A percentile compares a stretch with the other conserved stretches of the same genome.
These are phyloP conservation scores for Cryptosporidium xiaoi DNA, from an alignment of 169 alveolate genomes.

Conservation along the genomic window DNA sequence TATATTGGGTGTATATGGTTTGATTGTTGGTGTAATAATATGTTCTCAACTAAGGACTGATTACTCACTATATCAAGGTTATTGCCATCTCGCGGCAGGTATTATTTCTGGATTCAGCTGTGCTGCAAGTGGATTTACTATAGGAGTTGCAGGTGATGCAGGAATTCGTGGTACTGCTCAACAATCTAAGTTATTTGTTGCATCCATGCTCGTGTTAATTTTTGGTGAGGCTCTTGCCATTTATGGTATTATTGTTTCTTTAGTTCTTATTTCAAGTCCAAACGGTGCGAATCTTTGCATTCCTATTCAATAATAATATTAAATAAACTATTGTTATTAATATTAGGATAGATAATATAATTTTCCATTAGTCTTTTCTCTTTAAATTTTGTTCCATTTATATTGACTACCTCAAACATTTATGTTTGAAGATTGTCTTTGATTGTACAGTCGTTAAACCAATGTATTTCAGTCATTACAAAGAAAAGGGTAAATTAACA, in stretches of 20 bases:
- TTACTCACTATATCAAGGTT: conserved; percentile 83
- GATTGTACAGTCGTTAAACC: too few relatives aligned
- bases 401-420: background rate
- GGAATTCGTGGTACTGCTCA: conserved; percentile 89
- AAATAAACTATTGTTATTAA: background rate
- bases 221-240: conserved; percentile 91
- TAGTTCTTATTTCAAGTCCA: conserved; percentile 78
- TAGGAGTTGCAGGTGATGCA: conserved; percentile 91
- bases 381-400: too few relatives aligned
- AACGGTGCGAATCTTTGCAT: conserved; percentile 21
- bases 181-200: conserved; percentile 87
- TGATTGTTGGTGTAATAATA: conserved; percentile 88
- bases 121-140: conserved; percentile 90
- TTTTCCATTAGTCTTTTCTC: too few relatives aligned
- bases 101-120: conserved; percentile 88
- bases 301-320: conserved; percentile 17
- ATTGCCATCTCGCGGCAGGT: conserved; percentile 88
- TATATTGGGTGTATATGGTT: conserved; percentile 91
- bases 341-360: too few relatives aligned
- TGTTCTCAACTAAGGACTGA: conserved; percentile 81
- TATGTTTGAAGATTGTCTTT: background rate
- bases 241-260: conserved; percentile 86
- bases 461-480: too few relatives aligned
- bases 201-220: conserved; percentile 88
- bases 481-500: too few relatives aligned